Conservation (phyloP, 1,284 basidiomycete genomes). For the Agroathelia rolfsii region DNA sequence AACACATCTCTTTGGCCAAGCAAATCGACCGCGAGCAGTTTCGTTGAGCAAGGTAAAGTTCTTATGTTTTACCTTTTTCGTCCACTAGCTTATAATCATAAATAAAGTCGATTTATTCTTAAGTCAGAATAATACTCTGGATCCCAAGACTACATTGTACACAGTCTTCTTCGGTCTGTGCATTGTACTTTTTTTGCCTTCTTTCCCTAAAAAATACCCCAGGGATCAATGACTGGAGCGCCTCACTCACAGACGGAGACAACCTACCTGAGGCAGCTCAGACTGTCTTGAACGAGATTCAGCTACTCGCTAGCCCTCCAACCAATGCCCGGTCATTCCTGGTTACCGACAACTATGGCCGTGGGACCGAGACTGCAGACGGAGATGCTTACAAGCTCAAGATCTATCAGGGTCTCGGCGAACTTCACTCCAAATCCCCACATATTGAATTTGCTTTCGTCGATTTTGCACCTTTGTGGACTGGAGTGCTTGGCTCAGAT, state of each 20-base stretch:
- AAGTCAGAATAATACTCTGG: slow-evolving; percentile 16
- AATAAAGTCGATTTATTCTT: slow-evolving; percentile 18
- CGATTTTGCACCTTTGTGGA: slow-evolving; percentile 36
- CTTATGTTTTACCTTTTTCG: background rate
- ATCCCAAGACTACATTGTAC: slow-evolving; percentile 22
- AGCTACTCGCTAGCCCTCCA: slow-evolving; percentile 28
- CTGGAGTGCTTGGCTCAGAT: slow-evolving; percentile 28
- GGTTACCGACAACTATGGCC: slow-evolving; percentile 37
- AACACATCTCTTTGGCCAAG: slow-evolving; percentile 26
- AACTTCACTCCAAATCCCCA: slow-evolving; percentile 16
- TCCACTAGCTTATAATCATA: background rate
- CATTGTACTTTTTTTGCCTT: no score
- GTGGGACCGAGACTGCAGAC: slow-evolving; percentile 24
- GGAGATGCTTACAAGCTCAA: slow-evolving; percentile 34
- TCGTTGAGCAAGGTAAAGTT: slow-evolving; percentile 24
- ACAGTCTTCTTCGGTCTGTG: slow-evolving; percentile 29
- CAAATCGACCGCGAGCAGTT: slow-evolving; percentile 23
- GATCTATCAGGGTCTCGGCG: slow-evolving; percentile 27
- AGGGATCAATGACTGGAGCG: background rate
- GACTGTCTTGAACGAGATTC: slow-evolving; percentile 26
- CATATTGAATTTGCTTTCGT: slow-evolving; percentile 31
- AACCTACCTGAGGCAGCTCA: slow-evolving; percentile 25
- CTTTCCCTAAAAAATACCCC: no score
- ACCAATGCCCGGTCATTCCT: slow-evolving; percentile 35
- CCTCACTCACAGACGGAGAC: slow-evolving; percentile 17